Base-by-base conservation (phyloP, 352 stramenopile species). In the Globisporangium megalacanthum region DNA sequence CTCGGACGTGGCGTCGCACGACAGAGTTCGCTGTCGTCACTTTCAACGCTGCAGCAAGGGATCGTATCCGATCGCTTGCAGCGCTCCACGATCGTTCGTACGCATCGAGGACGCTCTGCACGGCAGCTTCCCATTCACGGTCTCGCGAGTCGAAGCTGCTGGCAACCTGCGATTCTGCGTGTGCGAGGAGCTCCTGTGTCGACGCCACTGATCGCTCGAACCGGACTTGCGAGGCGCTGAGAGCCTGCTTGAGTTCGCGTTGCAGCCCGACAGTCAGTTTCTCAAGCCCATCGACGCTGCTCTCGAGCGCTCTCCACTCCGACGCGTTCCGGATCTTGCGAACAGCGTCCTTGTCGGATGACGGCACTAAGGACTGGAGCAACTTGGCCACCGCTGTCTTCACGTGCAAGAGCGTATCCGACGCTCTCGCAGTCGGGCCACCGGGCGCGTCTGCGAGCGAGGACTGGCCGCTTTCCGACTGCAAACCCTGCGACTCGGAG, bases 251-350 rank as follows among this genome's bases (percentile, higher is more conserved):
- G 17, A 61, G 22, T 29, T 61, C 55, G 9, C 4, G 29, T 17
- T 54, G 55, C 46, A 61, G 20, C 14, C 17, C 33, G 11, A 37
- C 6, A 22, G n/a, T 39, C 13, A 41, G 55, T 5, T 41, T 47
- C n/a, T 49, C 29, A 14, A 61, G 33, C 7, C 22, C n/a, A 10
- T 49, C 41, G 29, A 61, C 17, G 13, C 37, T 19, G 15, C 9
- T 19, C 36, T 54, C 46, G 25, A 61, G 48, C 10, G 20, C 37
- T 6, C 11, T 7, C 55, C 55, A 61, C 25, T 54, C 55, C 0
- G 20, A 45, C 10, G 53, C 22, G 42, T 58, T 58, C 41, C 50
- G 13, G 42, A 58, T 51, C 42, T 37, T 58, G 17, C 42, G 17
- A 58, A 22, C n/a, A 45, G 13, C 0, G n/a, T 29, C 42, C 15